A percentile compares a stretch with the other conserved stretches of the same genome.
These are phyloP conservation scores for Cocos nucifera DNA, from an alignment of 176 grass and related monocot genomes.

Conservation along the genomic window DNA sequence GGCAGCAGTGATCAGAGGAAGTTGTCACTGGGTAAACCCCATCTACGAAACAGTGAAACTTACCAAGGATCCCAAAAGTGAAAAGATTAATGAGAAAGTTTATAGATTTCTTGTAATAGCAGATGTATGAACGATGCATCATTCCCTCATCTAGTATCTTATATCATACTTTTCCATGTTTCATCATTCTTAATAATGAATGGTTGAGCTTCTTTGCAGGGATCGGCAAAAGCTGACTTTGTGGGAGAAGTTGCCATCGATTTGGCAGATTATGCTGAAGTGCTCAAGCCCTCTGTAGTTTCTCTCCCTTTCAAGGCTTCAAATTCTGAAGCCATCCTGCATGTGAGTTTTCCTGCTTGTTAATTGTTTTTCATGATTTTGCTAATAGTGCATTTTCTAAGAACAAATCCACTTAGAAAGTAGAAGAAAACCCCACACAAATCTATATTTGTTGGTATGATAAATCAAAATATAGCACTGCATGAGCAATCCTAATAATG, in stretches of 20 bases:
- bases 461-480: too few relatives aligned
- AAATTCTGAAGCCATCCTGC: constrained; percentile 55
- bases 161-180: too few relatives aligned
- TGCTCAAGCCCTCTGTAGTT: constrained; percentile 54
- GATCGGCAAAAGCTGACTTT: constrained; percentile 58
- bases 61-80: constrained; percentile 34
- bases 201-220: constrained; percentile 26
- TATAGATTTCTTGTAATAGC: constrained; percentile 72
- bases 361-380: background rate
- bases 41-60: constrained; percentile 70
- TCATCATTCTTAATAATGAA: too few relatives aligned
- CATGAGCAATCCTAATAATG: too few relatives aligned
- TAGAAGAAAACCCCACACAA: too few relatives aligned
- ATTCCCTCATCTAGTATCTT: background rate
- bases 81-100: constrained; percentile 58
- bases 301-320: constrained; percentile 62
- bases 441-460: too few relatives aligned
- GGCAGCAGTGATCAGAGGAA: constrained; percentile 40
- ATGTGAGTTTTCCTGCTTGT: constrained; percentile 50
- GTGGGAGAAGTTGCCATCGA: constrained; percentile 72
- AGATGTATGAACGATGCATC: constrained; percentile 33
- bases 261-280: constrained; percentile 72
- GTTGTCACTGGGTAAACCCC: constrained; percentile 49
- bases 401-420: background rate
- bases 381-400: background rate